Evolutionary conservation across 2,329 filamentous ascomycete species (phyloP).

Genomic region (Hypoxylon sp.): DNA sequence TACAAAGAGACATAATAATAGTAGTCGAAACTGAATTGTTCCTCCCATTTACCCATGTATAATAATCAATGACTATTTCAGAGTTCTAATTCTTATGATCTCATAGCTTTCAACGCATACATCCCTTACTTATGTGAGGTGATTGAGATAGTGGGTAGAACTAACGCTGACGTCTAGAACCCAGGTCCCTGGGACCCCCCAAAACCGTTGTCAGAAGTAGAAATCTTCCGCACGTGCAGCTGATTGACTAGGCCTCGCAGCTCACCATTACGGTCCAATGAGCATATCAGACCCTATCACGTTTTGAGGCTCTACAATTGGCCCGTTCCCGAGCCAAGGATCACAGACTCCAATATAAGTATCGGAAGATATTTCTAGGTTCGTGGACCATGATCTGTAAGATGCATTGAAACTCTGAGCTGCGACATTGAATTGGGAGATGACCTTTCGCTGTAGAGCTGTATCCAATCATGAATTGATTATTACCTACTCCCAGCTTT

Average conservation of each 20-base stretch:
- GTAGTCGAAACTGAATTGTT: neutral
- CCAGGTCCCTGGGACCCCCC: conserved; percentile 9
- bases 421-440: neutral
- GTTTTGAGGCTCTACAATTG: conserved; percentile 40
- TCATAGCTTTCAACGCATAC: no score
- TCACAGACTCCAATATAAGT: conserved; percentile 4
- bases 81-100: no score
- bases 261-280: conserved; percentile 29
- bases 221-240: conserved; percentile 31
- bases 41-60: neutral
- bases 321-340: neutral
- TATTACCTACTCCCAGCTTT: conserved; percentile 34
- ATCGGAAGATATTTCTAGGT: conserved; percentile 19
- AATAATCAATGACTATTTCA: no score
- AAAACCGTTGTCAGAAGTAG: neutral
- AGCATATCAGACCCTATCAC: conserved; percentile 24
- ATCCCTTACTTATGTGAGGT: no score
- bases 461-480: conserved; percentile 35
- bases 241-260: conserved; percentile 6
- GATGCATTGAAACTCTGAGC: conserved; percentile 18
- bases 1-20: neutral
- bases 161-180: neutral
- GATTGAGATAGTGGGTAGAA: no score
- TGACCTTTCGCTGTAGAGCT: conserved; percentile 12
- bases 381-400: neutral